These are phyloP conservation scores for Yamadazyma ubonensis DNA, from an alignment of 805 yeast species.

Conservation along the genomic window DNA sequence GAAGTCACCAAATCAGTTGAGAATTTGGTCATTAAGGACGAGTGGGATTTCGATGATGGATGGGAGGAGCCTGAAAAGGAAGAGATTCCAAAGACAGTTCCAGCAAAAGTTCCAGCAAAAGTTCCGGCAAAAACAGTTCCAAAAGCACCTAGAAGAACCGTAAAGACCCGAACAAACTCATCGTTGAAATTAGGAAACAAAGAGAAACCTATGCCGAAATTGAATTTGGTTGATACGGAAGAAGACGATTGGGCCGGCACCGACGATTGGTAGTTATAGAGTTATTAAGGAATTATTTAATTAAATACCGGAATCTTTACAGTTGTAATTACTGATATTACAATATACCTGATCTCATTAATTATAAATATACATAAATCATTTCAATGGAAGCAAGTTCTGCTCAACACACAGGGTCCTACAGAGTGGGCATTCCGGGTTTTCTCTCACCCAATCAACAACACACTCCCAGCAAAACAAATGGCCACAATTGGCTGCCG, in stretches of 20 bases:
- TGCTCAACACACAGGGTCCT: conserved; percentile 66
- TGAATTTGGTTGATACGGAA: conserved; percentile 27
- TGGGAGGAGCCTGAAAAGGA: conserved; percentile 19
- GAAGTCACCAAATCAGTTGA: conserved; percentile 1
- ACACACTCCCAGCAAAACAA: conserved; percentile 91
- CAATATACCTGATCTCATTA: too few species aligned
- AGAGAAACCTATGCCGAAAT: conserved; percentile 24
- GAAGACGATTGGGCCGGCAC: conserved; percentile 33
- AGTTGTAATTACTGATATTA: too few species aligned
- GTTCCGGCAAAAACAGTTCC: too few species aligned
- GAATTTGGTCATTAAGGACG: conserved; percentile 17
- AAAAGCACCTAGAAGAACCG: background rate
- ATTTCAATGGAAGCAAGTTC: conserved; percentile 58
- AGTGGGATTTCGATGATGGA: conserved; percentile 28
- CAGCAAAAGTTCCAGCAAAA: too few species aligned
- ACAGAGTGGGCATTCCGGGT: conserved; percentile 90
- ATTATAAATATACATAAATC: conserved; percentile 2
- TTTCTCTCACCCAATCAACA: conserved; percentile 84
- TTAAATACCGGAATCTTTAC: too few species aligned
- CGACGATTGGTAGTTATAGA: conserved; percentile 22
- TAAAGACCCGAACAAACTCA: conserved; percentile 14
- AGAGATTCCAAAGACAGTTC: too few species aligned
- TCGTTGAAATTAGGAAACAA: conserved; percentile 24
- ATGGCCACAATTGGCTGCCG: conserved; percentile 90
- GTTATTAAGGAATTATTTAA: too few species aligned